Evolutionary conservation across 2,329 filamentous ascomycete genomes (phyloP), one percentile per base, ranked within the genome.

Genomic region (Colletotrichum brevisporum): DNA sequence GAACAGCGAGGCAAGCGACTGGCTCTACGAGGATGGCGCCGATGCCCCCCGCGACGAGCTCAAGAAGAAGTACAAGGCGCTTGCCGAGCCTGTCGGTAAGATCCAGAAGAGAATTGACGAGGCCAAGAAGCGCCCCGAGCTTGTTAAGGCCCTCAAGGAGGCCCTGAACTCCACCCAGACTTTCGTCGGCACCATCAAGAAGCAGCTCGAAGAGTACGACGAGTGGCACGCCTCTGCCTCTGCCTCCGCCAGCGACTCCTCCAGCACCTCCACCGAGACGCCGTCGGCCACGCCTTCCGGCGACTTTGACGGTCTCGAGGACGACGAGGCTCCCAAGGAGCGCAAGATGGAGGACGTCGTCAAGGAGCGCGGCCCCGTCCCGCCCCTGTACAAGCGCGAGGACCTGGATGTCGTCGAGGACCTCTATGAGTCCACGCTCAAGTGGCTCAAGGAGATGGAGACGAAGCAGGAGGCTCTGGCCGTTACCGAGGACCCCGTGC

Each of bases 21-120:
- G 96, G 95, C 89, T 99, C 69, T 96, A 97, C 78, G 93, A 89
- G 16, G 94, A 95, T 54, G 94, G 95, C 64, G 86, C 88, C 16
- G 90, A 94, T 56, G 95, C 96, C 5, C 85, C 88, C 43, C 91
- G 90, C 67, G 89, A 93, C 3, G 90, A 91, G 55, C 88, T 99
- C 75, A 93, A 91, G 78, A 86, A 88, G 63, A 94, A 91, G 78
- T 88, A 97, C 57, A 91, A 93, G 79, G 88, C 88, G 52, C 88
- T 99, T 57, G 91, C 94, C 77, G 88, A 90, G 61, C 88, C 98
- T 54, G 92, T 95, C 60, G 84, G 89, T 39, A 95, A 95, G 1
- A 90, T 97, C 27, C 86, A 94, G 73, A 90, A 88, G 76, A 89
- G 96, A 68, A 90, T 91, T 55, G 86, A 91, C 16, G 95, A 99